Evolutionary conservation across 1,139 yeast species (phyloP), one percentile per base, ranked within the genome.

Genomic region (Debaryomycetaceae sp.): DNA sequence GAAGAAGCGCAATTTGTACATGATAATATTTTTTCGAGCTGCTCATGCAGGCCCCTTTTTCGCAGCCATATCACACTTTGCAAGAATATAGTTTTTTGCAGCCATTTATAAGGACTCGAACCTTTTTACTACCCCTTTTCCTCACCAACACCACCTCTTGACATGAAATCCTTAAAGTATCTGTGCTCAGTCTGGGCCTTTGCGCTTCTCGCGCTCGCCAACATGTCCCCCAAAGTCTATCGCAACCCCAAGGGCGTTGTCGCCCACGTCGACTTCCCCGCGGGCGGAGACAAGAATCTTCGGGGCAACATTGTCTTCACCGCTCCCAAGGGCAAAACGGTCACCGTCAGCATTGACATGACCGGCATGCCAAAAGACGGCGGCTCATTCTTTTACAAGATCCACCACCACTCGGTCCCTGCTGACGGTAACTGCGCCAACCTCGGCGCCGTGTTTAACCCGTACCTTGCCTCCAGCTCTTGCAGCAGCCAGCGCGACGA

Each of bases 301-400:
- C 53, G 53, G 31, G 77, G 78, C n/a, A 62, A 65, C 34, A 55
- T 72, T 36, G 63, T 68, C 39, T 73, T 58, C 50, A 62, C 58
- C 41, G 72, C 55, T 33, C 60, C 45, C 42, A 54, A 47, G 23
- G 68, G 68, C 11, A 65, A 67, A 30, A 46, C 56, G 4, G 72
- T 73, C n/a, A 59, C 68, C 37, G 78, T 73, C 28, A 74, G 71
- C 41, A 70, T 73, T 33, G 77, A 73, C 43, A 51, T 73, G 44
- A 64, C 76, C 6, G 75, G 75, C 3, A 61, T 73, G 39, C 79
- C 79, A 14, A 45, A 52, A 25, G 47, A 50, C 26, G 73, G 73
- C n/a, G 78, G 77, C 2, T 69, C 76, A n/a, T 73, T 72, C 45
- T 46, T 55, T 13, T 74, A 73, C 44, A 79, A 73, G 41, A 69